phyloP scores from a whole-genome alignment of 805 yeast genomes.

The Metschnikowia kunwiensis region DNA sequence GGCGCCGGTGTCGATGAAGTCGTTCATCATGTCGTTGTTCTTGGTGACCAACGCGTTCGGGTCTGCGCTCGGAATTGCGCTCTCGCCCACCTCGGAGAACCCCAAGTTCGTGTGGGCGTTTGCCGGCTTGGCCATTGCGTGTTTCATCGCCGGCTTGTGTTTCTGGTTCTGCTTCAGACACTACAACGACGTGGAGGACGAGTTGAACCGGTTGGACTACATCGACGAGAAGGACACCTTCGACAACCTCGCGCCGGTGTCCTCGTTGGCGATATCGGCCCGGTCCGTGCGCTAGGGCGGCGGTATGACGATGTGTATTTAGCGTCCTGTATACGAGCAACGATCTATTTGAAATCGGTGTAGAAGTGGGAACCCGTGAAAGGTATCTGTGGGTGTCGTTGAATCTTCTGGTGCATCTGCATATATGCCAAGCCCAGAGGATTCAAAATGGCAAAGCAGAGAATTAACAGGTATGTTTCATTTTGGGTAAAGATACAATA shows the following conservation, averaged over 20 bases:
- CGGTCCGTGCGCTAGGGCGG: conserved; percentile 5
- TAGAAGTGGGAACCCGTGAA: too few species aligned
- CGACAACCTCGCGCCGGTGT: conserved; percentile 12
- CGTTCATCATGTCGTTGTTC: conserved; percentile 62
- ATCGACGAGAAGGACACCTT: conserved; percentile 10
- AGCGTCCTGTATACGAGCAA: too few species aligned
- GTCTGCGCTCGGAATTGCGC: conserved; percentile 71
- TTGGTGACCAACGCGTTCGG: conserved; percentile 74
- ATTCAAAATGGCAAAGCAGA: too few species aligned
- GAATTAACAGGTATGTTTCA: too few species aligned
- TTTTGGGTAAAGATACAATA: too few species aligned
- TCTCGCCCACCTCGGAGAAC: conserved; percentile 62
- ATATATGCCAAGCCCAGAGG: too few species aligned
- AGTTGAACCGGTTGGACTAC: conserved; percentile 51
- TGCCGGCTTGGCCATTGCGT: conserved; percentile 57
- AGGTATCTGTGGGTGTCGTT: background rate
- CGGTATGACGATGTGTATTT: background rate
- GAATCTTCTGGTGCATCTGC: too few species aligned
- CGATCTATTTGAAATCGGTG: too few species aligned
- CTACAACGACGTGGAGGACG: conserved; percentile 56
- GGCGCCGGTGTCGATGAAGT: conserved; percentile 70
- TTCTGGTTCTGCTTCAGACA: conserved; percentile 61
- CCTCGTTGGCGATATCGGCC: conserved; percentile 18
- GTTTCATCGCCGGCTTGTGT: conserved; percentile 53
- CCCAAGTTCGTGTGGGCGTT: conserved; percentile 72